Evolutionary conservation across 805 yeast species (phyloP).

Genomic region (Ogataea ganodermae): DNA sequence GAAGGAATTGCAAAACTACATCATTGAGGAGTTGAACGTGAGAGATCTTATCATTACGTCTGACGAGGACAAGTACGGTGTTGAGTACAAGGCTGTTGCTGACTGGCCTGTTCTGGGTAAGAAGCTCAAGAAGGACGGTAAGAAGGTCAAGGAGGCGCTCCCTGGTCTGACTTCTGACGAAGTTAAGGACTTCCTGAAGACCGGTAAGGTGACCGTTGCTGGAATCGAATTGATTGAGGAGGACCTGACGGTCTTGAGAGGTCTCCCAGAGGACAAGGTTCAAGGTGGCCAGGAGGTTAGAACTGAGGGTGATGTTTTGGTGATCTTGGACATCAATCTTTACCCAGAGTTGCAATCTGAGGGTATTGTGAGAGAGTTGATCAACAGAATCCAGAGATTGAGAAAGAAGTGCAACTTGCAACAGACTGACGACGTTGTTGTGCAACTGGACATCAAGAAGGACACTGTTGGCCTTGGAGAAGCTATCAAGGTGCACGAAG

Average conservation of each 20-base stretch:
- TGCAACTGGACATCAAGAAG: slow-evolving; percentile 72
- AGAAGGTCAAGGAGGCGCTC: slow-evolving; percentile 90
- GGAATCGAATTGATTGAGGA: slow-evolving; percentile 86
- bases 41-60: slow-evolving; percentile 84
- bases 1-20: slow-evolving; percentile 73
- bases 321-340: slow-evolving; percentile 83
- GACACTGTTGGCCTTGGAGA: slow-evolving; percentile 66
- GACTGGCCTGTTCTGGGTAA: slow-evolving; percentile 99
- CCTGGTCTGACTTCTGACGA: slow-evolving; percentile 80
- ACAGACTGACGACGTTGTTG: slow-evolving; percentile 92
- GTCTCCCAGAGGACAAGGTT: slow-evolving; percentile 68
- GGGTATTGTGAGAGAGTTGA: slow-evolving; percentile 94
- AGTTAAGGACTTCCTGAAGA: slow-evolving; percentile 69
- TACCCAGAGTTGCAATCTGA: slow-evolving; percentile 89
- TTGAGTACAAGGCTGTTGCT: slow-evolving; percentile 90
- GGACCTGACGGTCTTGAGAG: slow-evolving; percentile 88
- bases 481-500: slow-evolving; percentile 64
- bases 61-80: slow-evolving; percentile 90
- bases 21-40: slow-evolving; percentile 88
- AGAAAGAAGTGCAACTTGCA: slow-evolving; percentile 95
- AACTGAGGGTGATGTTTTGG: slow-evolving; percentile 85
- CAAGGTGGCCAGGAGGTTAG: slow-evolving; percentile 80
- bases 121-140: slow-evolving; percentile 91
- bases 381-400: slow-evolving; percentile 95
- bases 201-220: slow-evolving; percentile 80